Evolutionary conservation across 1,284 basidiomycete genomes (phyloP).

Genomic region (Stygiomarasmius scandens): DNA sequence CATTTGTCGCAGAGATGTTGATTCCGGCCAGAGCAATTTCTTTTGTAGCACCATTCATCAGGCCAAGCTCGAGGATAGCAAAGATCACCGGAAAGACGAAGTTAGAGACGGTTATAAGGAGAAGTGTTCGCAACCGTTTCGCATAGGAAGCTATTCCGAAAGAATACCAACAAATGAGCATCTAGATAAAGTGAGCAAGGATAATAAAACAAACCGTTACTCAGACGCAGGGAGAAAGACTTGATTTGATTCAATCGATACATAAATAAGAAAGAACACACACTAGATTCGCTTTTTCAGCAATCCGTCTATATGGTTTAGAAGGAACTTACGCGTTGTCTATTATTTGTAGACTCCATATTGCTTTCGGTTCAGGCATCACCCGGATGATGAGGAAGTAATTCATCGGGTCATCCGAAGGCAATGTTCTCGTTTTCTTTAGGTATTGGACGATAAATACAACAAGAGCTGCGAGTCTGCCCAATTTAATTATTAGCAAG

Average conservation of each 20-base stretch:
- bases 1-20: not conserved
- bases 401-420: not conserved
- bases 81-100: slow-evolving; percentile 6
- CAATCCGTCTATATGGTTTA: too few species aligned
- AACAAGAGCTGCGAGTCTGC: not conserved
- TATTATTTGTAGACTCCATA: not conserved
- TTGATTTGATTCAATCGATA: not conserved
- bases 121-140: not conserved
- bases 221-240: not conserved
- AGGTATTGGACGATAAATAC: not conserved
- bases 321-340: not conserved
- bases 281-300: not conserved
- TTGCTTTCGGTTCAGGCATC: not conserved
- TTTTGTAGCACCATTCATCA: not conserved
- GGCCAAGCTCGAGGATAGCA: not conserved
- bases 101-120: slow-evolving; percentile 12
- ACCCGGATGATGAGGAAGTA: not conserved
- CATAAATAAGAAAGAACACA: not conserved
- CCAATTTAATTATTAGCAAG: slow-evolving; percentile 10
- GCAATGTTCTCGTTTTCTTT: not conserved
- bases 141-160: not conserved
- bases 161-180: not conserved
- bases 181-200: not conserved
- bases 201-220: not conserved
- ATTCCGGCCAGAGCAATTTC: not conserved